A percentile compares a stretch with the other conserved stretches of the same genome.
These are phyloP conservation scores for Leucocoprinus birnbaumii DNA, from an alignment of 768 basidiomycete species.

Conservation along the genomic window DNA sequence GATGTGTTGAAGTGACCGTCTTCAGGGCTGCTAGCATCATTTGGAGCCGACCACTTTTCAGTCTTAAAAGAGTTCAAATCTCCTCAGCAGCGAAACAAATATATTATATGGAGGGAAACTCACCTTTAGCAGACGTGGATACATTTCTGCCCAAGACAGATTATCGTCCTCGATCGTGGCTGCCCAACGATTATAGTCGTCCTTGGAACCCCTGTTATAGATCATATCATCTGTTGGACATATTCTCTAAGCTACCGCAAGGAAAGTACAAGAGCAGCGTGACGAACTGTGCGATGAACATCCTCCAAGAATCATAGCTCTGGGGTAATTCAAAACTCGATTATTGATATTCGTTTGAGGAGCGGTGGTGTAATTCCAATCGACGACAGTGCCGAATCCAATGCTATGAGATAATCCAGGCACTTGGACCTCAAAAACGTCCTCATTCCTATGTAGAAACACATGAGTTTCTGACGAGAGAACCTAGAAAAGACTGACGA, in stretches of 20 bases:
- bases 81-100: too few species aligned
- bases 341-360: constrained; percentile 22
- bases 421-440: not conserved
- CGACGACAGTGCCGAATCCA: not conserved
- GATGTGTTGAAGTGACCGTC: not conserved
- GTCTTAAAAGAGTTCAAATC: not conserved
- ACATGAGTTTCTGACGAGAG: too few species aligned
- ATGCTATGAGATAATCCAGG: constrained; percentile 2
- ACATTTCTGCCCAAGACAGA: not conserved
- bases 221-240: constrained; percentile 5
- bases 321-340: constrained; percentile 18
- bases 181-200: constrained; percentile 11
- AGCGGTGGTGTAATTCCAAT: constrained; percentile 22
- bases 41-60: not conserved
- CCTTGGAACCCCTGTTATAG: constrained; percentile 5
- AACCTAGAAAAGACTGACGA: not conserved
- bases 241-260: too few species aligned
- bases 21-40: not conserved
- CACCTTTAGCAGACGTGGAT: not conserved
- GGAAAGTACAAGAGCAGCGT: not conserved
- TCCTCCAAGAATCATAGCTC: constrained; percentile 30
- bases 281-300: constrained; percentile 27
- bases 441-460: not conserved
- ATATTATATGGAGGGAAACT: not conserved
- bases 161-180: not conserved